phyloP scores from a whole-genome alignment of 2,329 filamentous ascomycete species.

The Clathrospora elynae region DNA sequence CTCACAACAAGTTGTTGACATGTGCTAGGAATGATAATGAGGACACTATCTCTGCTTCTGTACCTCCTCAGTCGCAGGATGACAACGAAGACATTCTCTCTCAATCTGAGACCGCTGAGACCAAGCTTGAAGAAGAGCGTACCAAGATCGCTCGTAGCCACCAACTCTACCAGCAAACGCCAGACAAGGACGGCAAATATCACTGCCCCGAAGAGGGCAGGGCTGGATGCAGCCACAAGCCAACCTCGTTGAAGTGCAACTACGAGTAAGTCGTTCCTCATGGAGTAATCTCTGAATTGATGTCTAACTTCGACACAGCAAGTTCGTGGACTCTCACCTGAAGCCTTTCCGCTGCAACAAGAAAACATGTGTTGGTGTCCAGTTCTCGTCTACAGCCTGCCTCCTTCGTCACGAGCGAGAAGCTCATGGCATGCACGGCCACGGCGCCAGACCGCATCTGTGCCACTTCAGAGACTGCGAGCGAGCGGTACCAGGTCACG shows the following conservation, averaged over 20 bases:
- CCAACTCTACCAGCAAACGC: slow-evolving; percentile 70
- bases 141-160: slow-evolving; percentile 57
- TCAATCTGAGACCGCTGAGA: slow-evolving; percentile 36
- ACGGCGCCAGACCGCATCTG: slow-evolving; percentile 88
- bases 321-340: slow-evolving; percentile 94
- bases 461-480: slow-evolving; percentile 90
- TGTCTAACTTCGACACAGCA: slow-evolving; percentile 61
- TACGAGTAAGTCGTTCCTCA: slow-evolving; percentile 75
- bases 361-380: slow-evolving; percentile 78
- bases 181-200: slow-evolving; percentile 78
- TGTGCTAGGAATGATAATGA: slow-evolving; percentile 33
- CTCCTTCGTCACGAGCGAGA: slow-evolving; percentile 93
- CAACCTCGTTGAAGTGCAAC: slow-evolving; percentile 97
- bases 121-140: slow-evolving; percentile 46
- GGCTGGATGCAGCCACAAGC: slow-evolving; percentile 81
- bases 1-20: slow-evolving; percentile 5
- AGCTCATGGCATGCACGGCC: slow-evolving; percentile 92
- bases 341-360: slow-evolving; percentile 97
- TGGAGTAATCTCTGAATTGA: slow-evolving; percentile 17
- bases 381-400: slow-evolving; percentile 94
- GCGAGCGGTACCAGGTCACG: slow-evolving; percentile 77
- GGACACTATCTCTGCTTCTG: slow-evolving; percentile 30
- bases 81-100: slow-evolving; percentile 40
- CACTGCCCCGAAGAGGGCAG: slow-evolving; percentile 86
- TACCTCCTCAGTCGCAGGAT: slow-evolving; percentile 32